phyloP scores from a whole-genome alignment of 75 land plant genomes.

The Isoetes taiwanensis region DNA sequence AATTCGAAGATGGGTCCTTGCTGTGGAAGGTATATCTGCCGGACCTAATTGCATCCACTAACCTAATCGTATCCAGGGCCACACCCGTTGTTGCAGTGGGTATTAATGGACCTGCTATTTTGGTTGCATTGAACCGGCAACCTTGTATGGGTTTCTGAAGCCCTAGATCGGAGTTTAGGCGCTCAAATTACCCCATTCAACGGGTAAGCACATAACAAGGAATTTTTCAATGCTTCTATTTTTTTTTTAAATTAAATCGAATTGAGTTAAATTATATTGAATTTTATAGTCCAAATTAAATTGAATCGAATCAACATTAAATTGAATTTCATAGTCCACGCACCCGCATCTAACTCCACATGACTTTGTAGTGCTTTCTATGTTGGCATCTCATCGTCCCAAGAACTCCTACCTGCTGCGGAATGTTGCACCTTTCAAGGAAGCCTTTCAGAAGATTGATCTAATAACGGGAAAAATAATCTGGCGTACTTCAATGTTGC shows the following conservation, averaged over 20 bases:
- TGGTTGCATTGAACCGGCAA: not conserved
- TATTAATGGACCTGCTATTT: not conserved
- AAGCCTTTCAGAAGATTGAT: slow-evolving; percentile 30
- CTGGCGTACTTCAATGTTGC: slow-evolving; percentile 33
- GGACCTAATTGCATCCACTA: slow-evolving; percentile 8
- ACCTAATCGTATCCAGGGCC: not conserved
- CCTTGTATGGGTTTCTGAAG: not conserved
- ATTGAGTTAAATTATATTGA: too few relatives aligned
- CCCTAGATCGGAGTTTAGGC: not conserved
- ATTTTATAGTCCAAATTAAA: too few relatives aligned
- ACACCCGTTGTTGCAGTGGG: not conserved
- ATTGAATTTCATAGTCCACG: too few relatives aligned
- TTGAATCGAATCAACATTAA: too few relatives aligned
- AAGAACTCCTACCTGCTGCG: slow-evolving; percentile 2
- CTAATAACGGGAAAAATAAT: slow-evolving; percentile 16
- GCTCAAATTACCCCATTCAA: not conserved
- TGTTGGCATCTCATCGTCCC: slow-evolving; percentile 30
- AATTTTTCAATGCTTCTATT: not conserved
- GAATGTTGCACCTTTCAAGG: slow-evolving; percentile 29
- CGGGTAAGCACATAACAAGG: not conserved
- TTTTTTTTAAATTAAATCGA: too few relatives aligned
- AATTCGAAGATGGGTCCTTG: slow-evolving; percentile 8
- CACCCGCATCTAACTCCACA: too few relatives aligned
- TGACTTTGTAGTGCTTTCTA: slow-evolving; percentile 15
- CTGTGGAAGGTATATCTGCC: slow-evolving; percentile 25